Base-by-base conservation (phyloP, 352 stramenopile genomes). In the Salisapilia sapeloensis region DNA sequence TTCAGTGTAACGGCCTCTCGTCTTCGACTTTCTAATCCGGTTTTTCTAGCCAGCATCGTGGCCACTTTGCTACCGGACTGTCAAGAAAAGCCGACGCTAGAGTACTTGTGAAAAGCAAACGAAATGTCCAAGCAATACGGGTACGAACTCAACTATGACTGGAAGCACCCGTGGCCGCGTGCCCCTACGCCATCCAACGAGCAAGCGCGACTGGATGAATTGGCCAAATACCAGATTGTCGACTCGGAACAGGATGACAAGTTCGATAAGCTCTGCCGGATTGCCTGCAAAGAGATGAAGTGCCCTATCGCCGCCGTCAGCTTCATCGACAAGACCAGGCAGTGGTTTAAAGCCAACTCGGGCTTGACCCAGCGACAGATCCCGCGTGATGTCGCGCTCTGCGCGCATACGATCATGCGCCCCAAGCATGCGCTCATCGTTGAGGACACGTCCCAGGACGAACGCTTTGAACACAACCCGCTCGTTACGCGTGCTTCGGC, bases 211-310 rank as follows among this genome's bases (percentile, higher is more conserved):
- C 46, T 89, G 18, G 53, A 48, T 2, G 67, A 83, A 40, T 48
- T 89, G 17, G 44, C 46, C 15, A 50, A 61, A 11, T 89, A 84
- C 57, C 51, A 60, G 33, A 89, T 89, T 33, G 35, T 89, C 31
- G 72, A 89, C 50, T 81, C 72, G 40, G 63, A 81, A 35, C 59
- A 60, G 34, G 72, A 89, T 29, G 72, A 87, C 29, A 78, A 79
- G 47, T 87, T 87, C 44, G 70, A 87, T 53, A 87, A 84, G 48
- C 59, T 87, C 25, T 87, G 72, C 47, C 67, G 67, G 35, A 84
- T 87, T 32, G 72, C 72, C 46, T 84, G 72, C 59, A 87, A 87
- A 42, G 72, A 84, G 46, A 84, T 87, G 72, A 84, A 87, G 60
- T 84, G 72, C 28, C 72, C 72, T 33, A 87, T 87, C 38, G 66